Conservation (phyloP, 2,329 filamentous ascomycete genomes). For the Trichoderma lentiforme region DNA sequence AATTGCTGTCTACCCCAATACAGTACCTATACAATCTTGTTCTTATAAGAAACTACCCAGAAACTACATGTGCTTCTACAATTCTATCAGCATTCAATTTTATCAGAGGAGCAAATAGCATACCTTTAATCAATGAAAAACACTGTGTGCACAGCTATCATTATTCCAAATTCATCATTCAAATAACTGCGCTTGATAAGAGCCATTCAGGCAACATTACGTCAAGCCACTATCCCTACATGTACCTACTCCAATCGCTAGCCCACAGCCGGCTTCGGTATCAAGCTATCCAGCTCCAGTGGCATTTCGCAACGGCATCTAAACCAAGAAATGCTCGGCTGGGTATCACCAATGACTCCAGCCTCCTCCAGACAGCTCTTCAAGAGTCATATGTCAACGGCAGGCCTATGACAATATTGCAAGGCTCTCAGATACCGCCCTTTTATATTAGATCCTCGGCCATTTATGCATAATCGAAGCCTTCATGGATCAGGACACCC, state of each 20-base stretch:
- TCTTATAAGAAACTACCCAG: neutral
- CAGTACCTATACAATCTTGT: neutral
- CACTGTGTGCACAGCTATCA: neutral
- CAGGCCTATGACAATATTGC: neutral
- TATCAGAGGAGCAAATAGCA: neutral
- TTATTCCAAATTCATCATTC: neutral
- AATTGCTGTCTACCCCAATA: neutral
- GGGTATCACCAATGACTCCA: neutral
- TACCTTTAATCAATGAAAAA: neutral
- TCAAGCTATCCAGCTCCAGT: neutral
- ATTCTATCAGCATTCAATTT: neutral
- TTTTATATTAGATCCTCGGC: neutral
- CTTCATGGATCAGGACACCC: conserved; percentile 1
- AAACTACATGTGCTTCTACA: neutral
- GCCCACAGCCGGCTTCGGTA: neutral
- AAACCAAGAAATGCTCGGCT: neutral
- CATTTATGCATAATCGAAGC: neutral
- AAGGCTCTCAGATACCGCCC: neutral
- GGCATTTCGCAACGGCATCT: neutral
- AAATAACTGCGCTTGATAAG: neutral
- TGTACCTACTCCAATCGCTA: neutral
- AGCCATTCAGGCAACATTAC: neutral
- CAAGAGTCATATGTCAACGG: neutral
- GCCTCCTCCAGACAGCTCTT: neutral
- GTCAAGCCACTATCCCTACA: neutral